Evolutionary conservation across 2,329 filamentous ascomycete species (phyloP), one percentile per base, ranked within the genome.

Genomic region (Aspergillus sp.): DNA sequence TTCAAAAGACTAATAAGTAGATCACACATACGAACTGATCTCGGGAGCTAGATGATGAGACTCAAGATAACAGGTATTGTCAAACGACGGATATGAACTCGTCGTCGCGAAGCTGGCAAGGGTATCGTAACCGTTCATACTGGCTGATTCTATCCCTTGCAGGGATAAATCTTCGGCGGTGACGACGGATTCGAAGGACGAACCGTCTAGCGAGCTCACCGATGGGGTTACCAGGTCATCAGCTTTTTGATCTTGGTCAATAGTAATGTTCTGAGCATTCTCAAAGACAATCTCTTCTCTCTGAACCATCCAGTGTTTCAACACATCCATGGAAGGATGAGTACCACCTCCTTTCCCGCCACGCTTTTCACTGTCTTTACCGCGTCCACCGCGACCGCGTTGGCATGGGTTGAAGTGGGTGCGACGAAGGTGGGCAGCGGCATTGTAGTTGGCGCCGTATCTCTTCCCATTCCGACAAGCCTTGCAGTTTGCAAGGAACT

Each of bases 371-470:
- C 82, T 83, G 56, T 82, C 81, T 68, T 84, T 84, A 47, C 81
- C 80, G 48, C 83, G 76, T 8, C 83, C 84, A 20, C 83, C 76
- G n/a, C 77, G 72, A 18, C 76, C 77, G 20, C 76, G 78, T 69
- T 84, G 83, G 64, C 83, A 81, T 1, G 84, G 88, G 69, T 89
- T 90, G 80, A 97, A 98, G 72, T 98, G 93, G 0, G 89, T 89
- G 49, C 93, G 87, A 42, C 93, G 85, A 8, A 98, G 82, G 71
- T 98, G 93, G 0, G 92, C 93, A 0, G 92, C 92, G 0, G 93
- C 93, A 67, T 98, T 98, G 77, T 98, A 97, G 76, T 97, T 95
- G 15, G 90, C 90, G 3, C 89, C 89, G 66, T 98, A 98, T 57
- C 85, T 83, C 79, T 96, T 97, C 55, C 83, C 78, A 44, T 83